Conservation (phyloP, 2,329 filamentous ascomycete genomes). For the Pseudogymnoascus sp. region DNA sequence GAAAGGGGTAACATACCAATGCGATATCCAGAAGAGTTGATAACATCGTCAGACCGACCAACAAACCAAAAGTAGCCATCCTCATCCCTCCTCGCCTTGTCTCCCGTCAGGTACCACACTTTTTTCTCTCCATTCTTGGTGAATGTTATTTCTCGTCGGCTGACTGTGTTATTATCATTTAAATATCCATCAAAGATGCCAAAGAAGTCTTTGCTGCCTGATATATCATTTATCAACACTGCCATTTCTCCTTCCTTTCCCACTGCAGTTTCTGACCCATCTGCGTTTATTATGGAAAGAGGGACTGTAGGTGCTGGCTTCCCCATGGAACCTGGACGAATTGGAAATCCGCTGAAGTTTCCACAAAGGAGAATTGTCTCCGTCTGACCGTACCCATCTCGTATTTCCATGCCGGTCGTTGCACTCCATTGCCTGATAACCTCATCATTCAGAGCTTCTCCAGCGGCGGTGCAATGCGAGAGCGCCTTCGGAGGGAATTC, state of each 20-base stretch:
- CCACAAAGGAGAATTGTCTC: constrained; percentile 35
- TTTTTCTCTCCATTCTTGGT: constrained; percentile 5
- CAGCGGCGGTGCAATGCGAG: constrained; percentile 33
- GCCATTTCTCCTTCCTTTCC: constrained; percentile 34
- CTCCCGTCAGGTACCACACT: constrained; percentile 31
- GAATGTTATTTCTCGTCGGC: not conserved
- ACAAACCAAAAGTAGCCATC: constrained; percentile 34
- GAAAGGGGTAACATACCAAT: constrained; percentile 23
- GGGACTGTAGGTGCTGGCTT: constrained; percentile 33
- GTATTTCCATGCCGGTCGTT: constrained; percentile 32
- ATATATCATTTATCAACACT: constrained; percentile 21
- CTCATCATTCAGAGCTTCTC: constrained; percentile 35
- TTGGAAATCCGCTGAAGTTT: constrained; percentile 30
- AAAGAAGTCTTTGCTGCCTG: constrained; percentile 12
- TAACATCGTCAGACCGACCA: constrained; percentile 32
- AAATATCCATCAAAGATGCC: constrained; percentile 18
- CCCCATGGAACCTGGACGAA: constrained; percentile 35
- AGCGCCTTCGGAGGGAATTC: constrained; percentile 26
- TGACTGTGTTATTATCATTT: not conserved
- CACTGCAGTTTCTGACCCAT: constrained; percentile 24
- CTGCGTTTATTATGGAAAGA: constrained; percentile 28
- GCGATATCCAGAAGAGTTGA: constrained; percentile 35
- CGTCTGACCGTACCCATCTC: constrained; percentile 36
- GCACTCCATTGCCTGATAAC: constrained; percentile 33
- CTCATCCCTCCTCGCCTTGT: constrained; percentile 28